Evolutionary conservation across 768 basidiomycete species (phyloP), one percentile per base, ranked within the genome.

Genomic region (Cystoderma amianthinum): DNA sequence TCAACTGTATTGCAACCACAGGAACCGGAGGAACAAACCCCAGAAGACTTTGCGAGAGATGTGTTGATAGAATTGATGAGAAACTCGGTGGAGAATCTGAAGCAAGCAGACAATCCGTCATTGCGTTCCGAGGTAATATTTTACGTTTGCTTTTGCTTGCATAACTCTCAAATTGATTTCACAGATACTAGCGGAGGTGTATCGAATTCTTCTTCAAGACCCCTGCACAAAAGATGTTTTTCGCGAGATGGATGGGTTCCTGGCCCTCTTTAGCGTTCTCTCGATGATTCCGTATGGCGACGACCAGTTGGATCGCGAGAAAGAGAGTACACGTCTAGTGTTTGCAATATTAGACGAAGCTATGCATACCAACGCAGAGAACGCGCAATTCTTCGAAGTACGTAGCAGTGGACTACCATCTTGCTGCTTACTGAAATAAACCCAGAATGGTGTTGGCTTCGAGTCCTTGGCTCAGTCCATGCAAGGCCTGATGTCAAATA

Each of bases 171-270:
- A 33, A 32, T 36, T 13, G 32, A 25, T 22, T 28, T 23, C 7
- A 15, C 41, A 87, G 85, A 71, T 78, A 25, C 56, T 88, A 43
- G 62, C 64, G 15, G 83, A 87, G 53, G 79, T 91, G 30, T 75
- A 78, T 41, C 67, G 77, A 12, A 76, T 83, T 17, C 69, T 90
- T 68, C 65, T 69, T 12, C 78, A 86, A 56, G 80, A 85, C 49
- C 55, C 67, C 2, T 63, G 57, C 32, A 84, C 84, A 9, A 85
- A 82, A 56, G 80, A 82, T 42, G 78, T 82, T 15, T 91, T 92
- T 57, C 71, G 89, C 3, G 85, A 89, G 52, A 65, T 84, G 52
- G 89, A 91, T 46, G 89, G 89, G 1, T 90, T 89, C 55, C 64
- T 90, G 15, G 73, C 78, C 7, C 63, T 89, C 22, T 78, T 89